A percentile compares a stretch with the other conserved stretches of the same genome.
Evolutionary conservation across 2,329 filamentous ascomycete species (phyloP).

Genomic region (Rhinocladiella mackenziei): DNA sequence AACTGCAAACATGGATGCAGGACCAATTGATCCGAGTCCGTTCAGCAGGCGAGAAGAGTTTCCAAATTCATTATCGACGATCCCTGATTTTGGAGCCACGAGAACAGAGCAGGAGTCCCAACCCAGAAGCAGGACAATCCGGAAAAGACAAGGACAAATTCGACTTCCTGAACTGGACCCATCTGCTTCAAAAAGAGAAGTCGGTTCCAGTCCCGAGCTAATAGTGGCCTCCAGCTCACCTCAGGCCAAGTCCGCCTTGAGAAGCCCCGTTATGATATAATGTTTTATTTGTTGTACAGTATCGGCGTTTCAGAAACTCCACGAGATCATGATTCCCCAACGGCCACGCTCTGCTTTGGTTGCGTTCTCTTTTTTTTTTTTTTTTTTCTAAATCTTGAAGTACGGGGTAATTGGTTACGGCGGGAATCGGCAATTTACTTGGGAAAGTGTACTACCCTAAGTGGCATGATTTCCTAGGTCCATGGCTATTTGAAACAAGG

Average conservation of each 20-base stretch:
- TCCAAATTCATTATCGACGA: conserved; percentile 71
- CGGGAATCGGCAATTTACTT: background rate
- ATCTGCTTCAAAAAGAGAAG: conserved; percentile 29
- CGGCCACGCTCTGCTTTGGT: conserved; percentile 5
- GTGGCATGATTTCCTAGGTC: background rate
- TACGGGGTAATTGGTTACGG: conserved; percentile 1
- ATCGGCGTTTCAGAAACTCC: background rate
- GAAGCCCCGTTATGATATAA: conserved; percentile 11
- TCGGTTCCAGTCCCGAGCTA: conserved; percentile 13
- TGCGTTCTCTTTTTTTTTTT: conserved; percentile 1
- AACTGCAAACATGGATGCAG: conserved; percentile 91
- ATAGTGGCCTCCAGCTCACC: background rate
- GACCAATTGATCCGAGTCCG: conserved; percentile 74
- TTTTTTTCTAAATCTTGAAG: no score
- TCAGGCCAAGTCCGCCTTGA: background rate
- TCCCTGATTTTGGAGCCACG: conserved; percentile 75
- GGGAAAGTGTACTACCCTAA: background rate
- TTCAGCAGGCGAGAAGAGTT: conserved; percentile 57
- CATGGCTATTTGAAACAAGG: background rate
- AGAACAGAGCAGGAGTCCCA: conserved; percentile 31
- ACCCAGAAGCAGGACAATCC: conserved; percentile 30
- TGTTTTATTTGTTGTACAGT: conserved; percentile 13
- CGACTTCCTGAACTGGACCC: conserved; percentile 51
- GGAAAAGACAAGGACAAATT: conserved; percentile 49
- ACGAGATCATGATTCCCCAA: conserved; percentile 22